Base-by-base conservation (phyloP, 257 asterid genomes). In the Nicotiana tomentosiformis region DNA sequence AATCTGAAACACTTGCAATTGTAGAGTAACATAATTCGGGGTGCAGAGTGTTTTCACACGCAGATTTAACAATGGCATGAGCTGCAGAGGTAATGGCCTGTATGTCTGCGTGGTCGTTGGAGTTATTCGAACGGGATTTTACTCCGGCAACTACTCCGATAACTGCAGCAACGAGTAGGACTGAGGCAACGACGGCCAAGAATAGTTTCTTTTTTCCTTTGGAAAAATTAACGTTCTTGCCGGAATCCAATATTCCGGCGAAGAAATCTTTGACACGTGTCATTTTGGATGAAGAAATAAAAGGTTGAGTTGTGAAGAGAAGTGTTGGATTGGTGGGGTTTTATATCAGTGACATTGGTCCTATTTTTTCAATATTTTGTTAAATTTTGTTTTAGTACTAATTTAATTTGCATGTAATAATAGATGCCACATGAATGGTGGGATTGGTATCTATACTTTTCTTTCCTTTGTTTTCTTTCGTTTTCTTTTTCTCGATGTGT, bases 21-120 rank as follows among this genome's bases (percentile, higher is more conserved):
- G 97, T 5, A 77, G 94, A 89, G 72, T 87, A 89, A 85, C 97
- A 93, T 10, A 93, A 87, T 2, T 91, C 94, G 0, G 95, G 94
- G 88, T 93, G 87, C 18, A 88, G 23, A 23, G 95, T 90, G 92
- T 17, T 69, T 81, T 85, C 81, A 88, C 95, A 91, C 0, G 93
- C 87, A 6, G 90, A 68, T 77, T 57, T 82, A 1, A 88, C 90
- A 1, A 90, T 55, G 83, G 83, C 66, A 82, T 91, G 95, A 29
- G 93, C 89, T 1, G 84, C 67, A 0, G 93, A 61, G 0, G 93
- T 74, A 70, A 85, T 8, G 43, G 87, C 82, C n/a, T 81, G 32
- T 84, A 9, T 70, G 5, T 83, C 35, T 10, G 23, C 55, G 7
- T 78, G 43, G 49, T 30, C 76, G 33, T 43, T 64, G 78, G 89